Conservation (phyloP, 495 filamentous ascomycete species). For the Usnea hakonensis region DNA sequence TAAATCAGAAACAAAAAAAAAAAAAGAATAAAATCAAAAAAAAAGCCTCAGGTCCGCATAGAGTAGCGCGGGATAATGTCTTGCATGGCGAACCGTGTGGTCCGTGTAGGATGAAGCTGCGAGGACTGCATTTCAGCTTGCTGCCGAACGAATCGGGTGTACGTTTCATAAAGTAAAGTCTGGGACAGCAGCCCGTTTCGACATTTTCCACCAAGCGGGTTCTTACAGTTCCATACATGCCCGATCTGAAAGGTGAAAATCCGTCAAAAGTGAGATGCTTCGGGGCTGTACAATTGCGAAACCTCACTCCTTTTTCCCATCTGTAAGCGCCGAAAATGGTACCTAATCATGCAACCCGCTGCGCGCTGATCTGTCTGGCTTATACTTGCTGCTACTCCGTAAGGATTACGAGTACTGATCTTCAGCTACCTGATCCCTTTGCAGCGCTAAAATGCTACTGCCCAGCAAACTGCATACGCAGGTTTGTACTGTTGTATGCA, state of each 20-base stretch:
- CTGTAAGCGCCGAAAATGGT: constrained; percentile 1
- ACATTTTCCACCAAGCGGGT: not conserved
- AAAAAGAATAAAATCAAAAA: not conserved
- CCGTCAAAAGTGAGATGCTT: constrained; percentile 3
- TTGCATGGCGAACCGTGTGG: constrained; percentile 5
- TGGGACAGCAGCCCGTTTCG: not conserved
- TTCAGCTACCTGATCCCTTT: constrained; percentile 1
- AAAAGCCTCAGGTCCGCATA: not conserved
- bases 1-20: not conserved
- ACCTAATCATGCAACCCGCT: not conserved
- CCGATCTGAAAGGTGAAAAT: constrained; percentile 5
- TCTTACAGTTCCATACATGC: constrained; percentile 4
- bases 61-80: constrained; percentile 4
- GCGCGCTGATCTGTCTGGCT: not conserved
- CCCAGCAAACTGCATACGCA: constrained; percentile 3
- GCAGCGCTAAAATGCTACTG: not conserved
- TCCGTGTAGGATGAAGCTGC: not conserved
- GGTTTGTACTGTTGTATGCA: not conserved
- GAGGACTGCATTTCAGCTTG: not conserved
- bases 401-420: not conserved
- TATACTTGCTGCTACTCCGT: not conserved
- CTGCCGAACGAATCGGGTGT: constrained; percentile 13
- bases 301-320: constrained; percentile 2
- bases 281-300: constrained; percentile 4
- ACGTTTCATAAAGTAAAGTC: constrained; percentile 8